phyloP scores from a whole-genome alignment of 2,329 filamentous ascomycete genomes.

The Sporothrix pseudoabietina region DNA sequence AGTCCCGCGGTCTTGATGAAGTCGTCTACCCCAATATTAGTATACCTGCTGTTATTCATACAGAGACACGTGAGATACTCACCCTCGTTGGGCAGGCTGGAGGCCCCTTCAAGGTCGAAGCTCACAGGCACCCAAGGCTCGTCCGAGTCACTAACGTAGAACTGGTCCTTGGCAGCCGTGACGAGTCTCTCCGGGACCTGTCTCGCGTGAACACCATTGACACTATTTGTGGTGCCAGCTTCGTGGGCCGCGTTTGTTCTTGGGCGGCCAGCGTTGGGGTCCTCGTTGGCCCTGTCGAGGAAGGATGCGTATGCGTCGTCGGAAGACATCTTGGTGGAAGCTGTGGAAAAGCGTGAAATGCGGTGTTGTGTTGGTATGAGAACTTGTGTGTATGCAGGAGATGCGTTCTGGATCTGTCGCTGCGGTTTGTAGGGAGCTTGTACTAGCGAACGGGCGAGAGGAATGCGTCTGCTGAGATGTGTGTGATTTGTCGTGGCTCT shows the following conservation, averaged over 20 bases:
- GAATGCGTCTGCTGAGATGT: conserved; percentile 2
- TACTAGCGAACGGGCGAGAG: neutral
- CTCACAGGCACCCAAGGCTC: conserved; percentile 81
- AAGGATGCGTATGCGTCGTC: conserved; percentile 85
- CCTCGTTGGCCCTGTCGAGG: conserved; percentile 81
- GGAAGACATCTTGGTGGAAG: conserved; percentile 62
- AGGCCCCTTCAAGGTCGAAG: conserved; percentile 60
- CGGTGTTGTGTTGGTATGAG: neutral
- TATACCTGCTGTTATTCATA: neutral
- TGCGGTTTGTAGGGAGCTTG: neutral
- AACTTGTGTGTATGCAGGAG: neutral
- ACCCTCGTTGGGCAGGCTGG: conserved; percentile 63
- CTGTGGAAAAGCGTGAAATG: neutral
- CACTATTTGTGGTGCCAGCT: conserved; percentile 27
- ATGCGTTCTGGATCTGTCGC: neutral
- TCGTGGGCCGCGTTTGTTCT: conserved; percentile 34
- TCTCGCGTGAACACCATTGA: conserved; percentile 13
- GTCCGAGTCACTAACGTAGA: conserved; percentile 81
- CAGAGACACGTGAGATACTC: conserved; percentile 35
- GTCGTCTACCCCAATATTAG: conserved; percentile 54
- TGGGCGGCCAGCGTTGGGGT: conserved; percentile 64
- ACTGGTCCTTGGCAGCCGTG: conserved; percentile 55
- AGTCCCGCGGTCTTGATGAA: conserved; percentile 69
- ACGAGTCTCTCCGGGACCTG: conserved; percentile 62
- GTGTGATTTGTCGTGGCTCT: conserved; percentile 22